Evolutionary conservation across 2,329 filamentous ascomycete genomes (phyloP), one percentile per base, ranked within the genome.

Genomic region (Aspergillus proliferans): DNA sequence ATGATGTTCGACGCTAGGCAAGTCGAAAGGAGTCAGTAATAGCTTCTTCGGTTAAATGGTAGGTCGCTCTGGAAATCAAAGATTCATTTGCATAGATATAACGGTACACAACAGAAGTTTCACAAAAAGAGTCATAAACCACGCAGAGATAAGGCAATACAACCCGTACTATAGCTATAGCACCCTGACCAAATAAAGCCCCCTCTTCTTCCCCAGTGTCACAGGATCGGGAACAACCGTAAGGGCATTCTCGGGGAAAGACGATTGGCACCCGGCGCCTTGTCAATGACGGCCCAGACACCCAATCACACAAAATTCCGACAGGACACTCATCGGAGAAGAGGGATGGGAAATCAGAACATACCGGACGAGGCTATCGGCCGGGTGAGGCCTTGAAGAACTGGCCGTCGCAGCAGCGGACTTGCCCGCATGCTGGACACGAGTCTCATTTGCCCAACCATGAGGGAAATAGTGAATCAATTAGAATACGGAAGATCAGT

Each of bases 391-490:
- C 22, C n/a, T 39, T 56, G 47, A 54, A 61, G 41, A n/a, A 43
- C n/a, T 41, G 57, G 46, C 36, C 52, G 55, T 56, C 62, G 56
- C 38, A 61, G 52, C 63, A 63, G 61, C 57, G 61, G 53, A 47
- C n/a, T 40, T 19, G 62, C 58, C 63, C 64, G 63, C 57, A 60
- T 46, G 42, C 51, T 59, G 45, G 59, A 56, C 46, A 59, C 57
- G 43, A 67, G 56, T 51, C 58, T 63, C 54, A 58, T 52, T 58
- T 63, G 63, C 62, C 59, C 61, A 58, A 60, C 56, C 63, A 66
- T 66, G 44, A 41, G 52, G 39, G 8, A 18, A 19, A 38, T 38
- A 9, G n/a, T 15, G 34, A 19, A n/a, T 7, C 34, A 19, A 38
- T n/a, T 38, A n/a, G 34, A 38, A 15, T 8, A n/a, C 34, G 6